Evolutionary conservation across 2,329 filamentous ascomycete genomes (phyloP).

Genomic region (Diaporthe sp.): DNA sequence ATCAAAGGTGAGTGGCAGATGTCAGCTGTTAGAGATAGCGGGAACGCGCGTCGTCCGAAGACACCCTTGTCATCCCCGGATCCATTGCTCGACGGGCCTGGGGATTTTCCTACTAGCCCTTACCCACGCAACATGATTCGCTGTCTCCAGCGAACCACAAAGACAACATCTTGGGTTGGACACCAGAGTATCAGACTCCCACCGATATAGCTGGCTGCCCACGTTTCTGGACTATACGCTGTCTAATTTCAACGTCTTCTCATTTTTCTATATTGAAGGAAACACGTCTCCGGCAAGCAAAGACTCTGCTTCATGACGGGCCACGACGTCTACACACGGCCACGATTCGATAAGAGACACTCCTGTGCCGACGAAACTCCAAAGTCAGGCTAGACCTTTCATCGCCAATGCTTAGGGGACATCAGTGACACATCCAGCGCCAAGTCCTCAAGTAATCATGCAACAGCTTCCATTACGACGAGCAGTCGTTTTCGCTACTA

Average conservation of each 20-base stretch:
- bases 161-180: not conserved
- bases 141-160: not conserved
- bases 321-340: too few relatives aligned
- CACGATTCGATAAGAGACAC: too few relatives aligned
- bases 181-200: not conserved
- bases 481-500: too few relatives aligned
- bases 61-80: not conserved
- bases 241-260: not conserved
- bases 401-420: too few relatives aligned
- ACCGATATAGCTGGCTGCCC: not conserved
- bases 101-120: not conserved
- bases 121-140: not conserved
- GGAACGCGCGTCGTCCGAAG: not conserved
- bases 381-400: too few relatives aligned
- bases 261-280: too few relatives aligned
- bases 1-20: not conserved
- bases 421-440: too few relatives aligned
- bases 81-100: not conserved
- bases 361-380: too few relatives aligned
- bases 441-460: too few relatives aligned
- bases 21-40: conserved; percentile 3
- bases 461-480: too few relatives aligned
- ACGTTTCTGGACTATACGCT: not conserved
- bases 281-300: too few relatives aligned
- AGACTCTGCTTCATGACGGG: too few relatives aligned